Evolutionary conservation across 75 land plant species (phyloP), one percentile per base, ranked within the genome.

Genomic region (Sequoia sempervirens): DNA sequence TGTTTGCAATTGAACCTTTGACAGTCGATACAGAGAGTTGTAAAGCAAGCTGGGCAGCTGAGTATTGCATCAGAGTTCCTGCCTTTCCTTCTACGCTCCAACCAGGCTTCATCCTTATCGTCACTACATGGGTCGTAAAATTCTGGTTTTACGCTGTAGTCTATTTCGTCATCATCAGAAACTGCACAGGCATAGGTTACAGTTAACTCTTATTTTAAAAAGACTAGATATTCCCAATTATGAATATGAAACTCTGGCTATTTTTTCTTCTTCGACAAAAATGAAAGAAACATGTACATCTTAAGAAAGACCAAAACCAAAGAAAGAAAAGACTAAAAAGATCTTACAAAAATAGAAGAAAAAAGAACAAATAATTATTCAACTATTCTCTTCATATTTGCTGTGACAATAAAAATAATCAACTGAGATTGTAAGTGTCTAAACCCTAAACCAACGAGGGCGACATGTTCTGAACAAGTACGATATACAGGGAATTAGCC

Each of bases 11-110:
- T 50, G 66, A 84, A 96, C 98, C 97, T 92, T 82, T 96, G 98
- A 79, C 95, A 93, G 50, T 95, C 97, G 26, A 95, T 80, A 87
- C 97, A 96, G 38, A 96, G 94, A 47, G 93, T 96, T 14, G 94
- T 93, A 83, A 96, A 93, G 87, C 98, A 96, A 74, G 93, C 97
- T 54, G 97, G 97, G 86, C 98, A 96, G 84, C 93, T 95, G 13
- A 96, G 90, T 11, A 95, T 79, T 41, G 98, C 98, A 89, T 96
- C 98, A 68, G 98, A 95, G n/a, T 38, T 87, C 18, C 85, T 91
- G 4, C 97, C 97, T 80, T 91, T 91, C 81, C 95, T 90, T 84
- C 88, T 89, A 70, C 85, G 82, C 20, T 84, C 87, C 58, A 89
- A 93, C 98, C 97, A 96, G 23, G 79, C 66, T 75, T 96, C 93